Evolutionary conservation across 345 rosid species (phyloP).

Genomic region (Gynandropsis gynandra): DNA sequence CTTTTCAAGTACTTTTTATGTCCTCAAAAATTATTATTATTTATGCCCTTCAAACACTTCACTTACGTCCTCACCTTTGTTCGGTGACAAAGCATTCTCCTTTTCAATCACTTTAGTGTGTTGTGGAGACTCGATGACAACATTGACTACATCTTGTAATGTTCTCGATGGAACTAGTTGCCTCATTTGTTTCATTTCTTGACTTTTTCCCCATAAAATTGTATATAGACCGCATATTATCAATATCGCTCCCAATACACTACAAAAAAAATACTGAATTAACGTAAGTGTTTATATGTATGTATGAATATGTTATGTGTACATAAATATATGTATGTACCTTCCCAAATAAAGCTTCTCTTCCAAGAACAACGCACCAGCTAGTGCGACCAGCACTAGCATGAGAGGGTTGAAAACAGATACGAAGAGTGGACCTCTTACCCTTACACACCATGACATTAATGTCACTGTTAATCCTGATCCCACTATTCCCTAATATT

Average conservation of each 20-base stretch:
- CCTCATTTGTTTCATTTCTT: constrained; percentile 36
- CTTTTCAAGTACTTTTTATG: no score
- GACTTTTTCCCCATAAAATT: constrained; percentile 51
- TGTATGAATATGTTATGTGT: no score
- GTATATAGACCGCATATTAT: constrained; percentile 40
- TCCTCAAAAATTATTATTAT: no score
- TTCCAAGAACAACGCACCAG: constrained; percentile 24
- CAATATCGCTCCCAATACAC: constrained; percentile 40
- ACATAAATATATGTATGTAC: constrained; percentile 11
- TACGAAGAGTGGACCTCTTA: constrained; percentile 37
- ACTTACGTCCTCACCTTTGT: no score
- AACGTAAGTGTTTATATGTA: background rate
- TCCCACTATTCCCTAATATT: constrained; percentile 29
- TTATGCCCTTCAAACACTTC: no score
- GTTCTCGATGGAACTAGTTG: constrained; percentile 6
- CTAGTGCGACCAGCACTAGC: constrained; percentile 30
- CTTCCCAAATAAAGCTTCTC: constrained; percentile 41
- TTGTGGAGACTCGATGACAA: no score
- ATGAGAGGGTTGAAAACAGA: constrained; percentile 34
- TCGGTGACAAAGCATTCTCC: no score
- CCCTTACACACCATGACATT: constrained; percentile 21
- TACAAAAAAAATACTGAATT: constrained; percentile 12
- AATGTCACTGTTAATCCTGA: constrained; percentile 30
- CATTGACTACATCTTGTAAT: no score
- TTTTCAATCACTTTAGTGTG: no score